Base-by-base conservation (phyloP, 2,329 filamentous ascomycete genomes). In the Curvularia sp. region DNA sequence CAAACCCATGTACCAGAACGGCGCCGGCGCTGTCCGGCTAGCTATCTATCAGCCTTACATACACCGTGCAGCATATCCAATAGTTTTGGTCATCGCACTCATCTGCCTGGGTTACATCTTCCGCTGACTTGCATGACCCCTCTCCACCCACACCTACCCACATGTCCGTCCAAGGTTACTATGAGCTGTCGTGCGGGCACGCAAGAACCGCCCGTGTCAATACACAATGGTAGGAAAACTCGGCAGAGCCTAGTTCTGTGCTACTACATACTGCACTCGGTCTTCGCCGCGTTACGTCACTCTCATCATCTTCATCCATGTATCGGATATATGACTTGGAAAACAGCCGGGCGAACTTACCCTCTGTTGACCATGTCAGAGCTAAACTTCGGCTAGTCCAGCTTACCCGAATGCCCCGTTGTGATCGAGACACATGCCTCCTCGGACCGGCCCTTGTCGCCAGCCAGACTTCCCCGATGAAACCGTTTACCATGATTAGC, bases 21-120 rank as follows among this genome's bases (percentile, higher is more conserved):
- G 27, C 46, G 27, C 52, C 41, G 58, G 63, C 55, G 56, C 57
- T 60, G 53, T 57, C 68, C 66, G 70, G 65, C 61, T 70, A 69
- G 64, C 34, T 49, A 53, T 63, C 53, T 57, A 25, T 21, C 59
- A 53, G 55, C 62, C 65, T 41, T 23, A 19, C 32, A 59, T 66
- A 70, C 63, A 59, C 57, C 30, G 27, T 62, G 55, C 59, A 60
- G 59, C 65, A 57, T 67, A 69, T 69, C 60, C 60, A 67, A 43
- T 63, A 59, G 63, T 49, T 54, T 61, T 70, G 64, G 60, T 67
- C 61, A 68, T 69, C 61, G 53, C 56, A 59, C 66, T 69, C 66
- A 67, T 70, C 67, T 69, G 67, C 66, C 64, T 57, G 61, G 66
- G 70, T 72, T 73, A 71, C 70, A 69, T 68, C 63, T 71, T 67